Conservation (phyloP, 139 green algal genomes). For the Volvox africanus region DNA sequence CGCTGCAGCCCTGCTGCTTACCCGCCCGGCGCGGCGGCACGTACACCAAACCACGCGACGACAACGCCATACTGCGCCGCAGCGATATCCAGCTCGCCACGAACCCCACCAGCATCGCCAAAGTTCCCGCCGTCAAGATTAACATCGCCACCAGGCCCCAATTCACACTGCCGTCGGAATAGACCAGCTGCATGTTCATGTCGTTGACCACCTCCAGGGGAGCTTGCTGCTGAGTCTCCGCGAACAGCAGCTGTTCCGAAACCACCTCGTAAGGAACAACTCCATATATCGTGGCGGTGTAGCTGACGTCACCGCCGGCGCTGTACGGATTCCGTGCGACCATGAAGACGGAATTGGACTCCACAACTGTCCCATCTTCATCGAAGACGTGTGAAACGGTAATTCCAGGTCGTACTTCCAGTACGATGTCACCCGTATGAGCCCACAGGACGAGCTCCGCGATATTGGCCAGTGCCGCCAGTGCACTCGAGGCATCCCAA, state of each 20-base stretch:
- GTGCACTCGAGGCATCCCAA: background rate
- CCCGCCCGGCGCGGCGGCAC: background rate
- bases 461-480: background rate
- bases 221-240: background rate
- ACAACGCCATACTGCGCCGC: conserved; percentile 2
- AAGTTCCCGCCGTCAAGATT: background rate
- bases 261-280: background rate
- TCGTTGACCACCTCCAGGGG: conserved; percentile 4
- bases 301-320: no score
- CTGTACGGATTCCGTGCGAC: background rate
- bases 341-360: background rate
- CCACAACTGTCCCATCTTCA: background rate
- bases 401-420: background rate
- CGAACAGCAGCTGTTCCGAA: background rate
- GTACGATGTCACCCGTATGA: background rate
- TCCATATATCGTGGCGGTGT: background rate
- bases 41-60: background rate
- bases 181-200: background rate
- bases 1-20: no score
- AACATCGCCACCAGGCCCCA: conserved; percentile 34
- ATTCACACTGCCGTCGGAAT: conserved; percentile 28
- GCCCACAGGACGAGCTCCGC: conserved; percentile 12
- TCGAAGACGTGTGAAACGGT: background rate
- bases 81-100: conserved; percentile 21
- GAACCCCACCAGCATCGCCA: conserved; percentile 20